Base-by-base conservation (phyloP, 202 grass and related monocot genomes). In the Setaria viridis region DNA sequence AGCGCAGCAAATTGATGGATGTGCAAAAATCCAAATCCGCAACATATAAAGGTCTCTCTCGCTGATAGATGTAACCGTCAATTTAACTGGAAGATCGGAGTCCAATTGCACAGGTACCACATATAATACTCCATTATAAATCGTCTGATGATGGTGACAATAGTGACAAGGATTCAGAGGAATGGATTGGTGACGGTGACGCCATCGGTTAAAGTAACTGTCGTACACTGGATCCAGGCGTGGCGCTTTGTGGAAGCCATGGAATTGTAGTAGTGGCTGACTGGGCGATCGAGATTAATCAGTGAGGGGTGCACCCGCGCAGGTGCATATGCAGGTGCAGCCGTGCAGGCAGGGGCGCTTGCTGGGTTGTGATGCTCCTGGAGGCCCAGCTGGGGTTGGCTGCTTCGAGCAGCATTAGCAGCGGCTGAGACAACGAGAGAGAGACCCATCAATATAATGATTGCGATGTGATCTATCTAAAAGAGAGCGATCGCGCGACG, bases 171-270 rank as follows among this genome's bases (percentile, higher is more conserved):
- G 45, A 47, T 72, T 50, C 7, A 72, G 7, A 16, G 11, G 12
- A 16, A 8, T 19, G 14, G 42, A 5, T 41, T 69, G 68, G 19
- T 47, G 68, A 70, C 12, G 45, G 34, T 9, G 64, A 70, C 39
- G 17, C 65, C 9, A 41, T 68, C 17, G 65, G 16, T 42, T 20
- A n/a, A 67, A 67, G 63, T 37, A 35, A 67, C 9, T 19, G 64
- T 7, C 9, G 66, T 68, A 10, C 37, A 68, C 66, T 68, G 67
- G 67, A 70, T 70, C 67, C 42, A 20, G 67, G 41, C 70, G 46
- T 73, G 43, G 45, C 14, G 34, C 34, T 70, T 1, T 16, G 14
- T 72, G 43, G 43, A 72, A 9, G 43, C 46, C 6, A 72, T 73
- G 70, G 47, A 73, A 73, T 53, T 73, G 45, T 16, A 32, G 6